Evolutionary conservation across 805 yeast genomes (phyloP), one percentile per base, ranked within the genome.

Genomic region (Myxozyma geophila): DNA sequence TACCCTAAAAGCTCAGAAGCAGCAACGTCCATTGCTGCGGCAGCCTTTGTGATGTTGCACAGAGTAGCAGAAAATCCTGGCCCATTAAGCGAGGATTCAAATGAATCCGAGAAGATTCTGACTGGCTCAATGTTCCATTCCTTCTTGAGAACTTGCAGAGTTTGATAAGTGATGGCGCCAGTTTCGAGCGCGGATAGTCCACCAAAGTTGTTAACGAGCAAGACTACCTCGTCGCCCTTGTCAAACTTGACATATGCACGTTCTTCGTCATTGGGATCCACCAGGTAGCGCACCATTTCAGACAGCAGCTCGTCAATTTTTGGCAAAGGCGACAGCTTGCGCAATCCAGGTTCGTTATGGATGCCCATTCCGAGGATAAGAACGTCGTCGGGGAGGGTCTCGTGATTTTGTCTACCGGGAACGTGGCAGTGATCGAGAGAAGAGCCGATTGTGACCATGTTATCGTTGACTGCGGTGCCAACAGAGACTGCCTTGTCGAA

Each of bases 281-380:
- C 73, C 61, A 92, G 76, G 70, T 84, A 84, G 51, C 85, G 79
- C 58, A 87, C 81, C 79, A 92, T 80, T 41, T 81, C 80, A 39
- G 81, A 73, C 51, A 86, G 78, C 46, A 92, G 76, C 0, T 83
- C 82, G 19, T 84, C 86, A 56, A 90, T 84, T 0, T 84, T 74
- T 23, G 97, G 97, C 69, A 92, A 83, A 15, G 89, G 88, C 19
- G 80, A 77, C 44, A 84, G 73, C 66, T 83, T 83, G 71, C 83
- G 81, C 60, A 87, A 86, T 65, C 98, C 98, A 0, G 97, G 95
- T 75, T 92, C 98, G 71, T 92, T 92, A 76, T 92, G 98, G 64
- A 92, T 92, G 55, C 98, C 98, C 87, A 92, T 87, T 35, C 98
- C 98, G 63, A 92, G 81, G 74, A 93, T 98, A 73, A 88, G 87